Evolutionary conservation across 2,329 filamentous ascomycete genomes (phyloP), one percentile per base, ranked within the genome.

Genomic region (Sarocladium brachiariae): DNA sequence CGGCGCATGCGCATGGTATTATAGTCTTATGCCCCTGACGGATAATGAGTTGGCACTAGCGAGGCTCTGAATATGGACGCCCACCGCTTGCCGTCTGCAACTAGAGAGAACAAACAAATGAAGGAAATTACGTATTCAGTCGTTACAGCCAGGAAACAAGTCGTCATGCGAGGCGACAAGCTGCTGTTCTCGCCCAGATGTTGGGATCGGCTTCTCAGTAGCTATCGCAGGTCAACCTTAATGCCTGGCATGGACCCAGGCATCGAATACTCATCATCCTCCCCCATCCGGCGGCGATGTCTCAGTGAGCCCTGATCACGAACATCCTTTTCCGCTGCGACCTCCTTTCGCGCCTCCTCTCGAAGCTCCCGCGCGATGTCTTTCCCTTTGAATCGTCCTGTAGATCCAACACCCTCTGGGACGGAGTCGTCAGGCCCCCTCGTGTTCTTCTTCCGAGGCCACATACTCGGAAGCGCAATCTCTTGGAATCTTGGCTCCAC

Each of bases 401-500:
- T 65, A 8, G 77, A 77, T 4, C 67, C 64, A n/a, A 64, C 65
- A 34, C 64, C 67, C 33, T 75, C 75, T 4, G 72, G 66, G 25
- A 76, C 65, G 3, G 68, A 67, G 19, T 85, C 82, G 18, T 84
- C 84, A 1, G 84, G 85, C 4, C 86, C 87, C 23, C 88, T 73
- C 0, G 88, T 90, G 58, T 90, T 95, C 71, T 83, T 86, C 72
- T 91, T 92, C 43, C 87, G 73, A 1, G 89, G 89, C 89, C 89
- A 95, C 53, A 93, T 64, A 58, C 82, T 89, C 0, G 89, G 89
- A 8, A 95, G 73, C 1, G 87, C 86, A 56, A 93, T 92, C 63
- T 93, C 87, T 64, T 93, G 89, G 65, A 93, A 93, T 23, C 87
- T 79, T 2, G 89, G 89, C 67, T 93, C 88, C 6, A 95, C 89